Conservation (phyloP, 2,329 filamentous ascomycete genomes). For the Juglanconis sp. region DNA sequence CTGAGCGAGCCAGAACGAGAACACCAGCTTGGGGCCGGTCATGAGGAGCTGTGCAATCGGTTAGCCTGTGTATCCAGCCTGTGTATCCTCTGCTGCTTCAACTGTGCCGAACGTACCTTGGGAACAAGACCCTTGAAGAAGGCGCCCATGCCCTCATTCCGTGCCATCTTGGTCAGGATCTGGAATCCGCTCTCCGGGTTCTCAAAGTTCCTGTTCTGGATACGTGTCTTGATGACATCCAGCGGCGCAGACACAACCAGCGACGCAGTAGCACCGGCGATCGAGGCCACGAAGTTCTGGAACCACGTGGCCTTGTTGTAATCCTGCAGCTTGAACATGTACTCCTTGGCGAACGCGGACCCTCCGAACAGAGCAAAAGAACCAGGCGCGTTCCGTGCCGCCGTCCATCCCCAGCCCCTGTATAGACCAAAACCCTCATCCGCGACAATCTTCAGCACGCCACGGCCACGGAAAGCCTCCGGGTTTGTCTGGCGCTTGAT, state of each 20-base stretch:
- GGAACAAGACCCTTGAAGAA: conserved; percentile 99
- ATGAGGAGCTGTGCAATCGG: conserved; percentile 69
- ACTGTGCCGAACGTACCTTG: conserved; percentile 54
- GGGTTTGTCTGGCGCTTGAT: conserved; percentile 99
- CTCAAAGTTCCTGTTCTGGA: conserved; percentile 98
- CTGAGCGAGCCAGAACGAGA: conserved; percentile 99
- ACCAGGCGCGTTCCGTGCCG: conserved; percentile 91
- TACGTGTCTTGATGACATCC: conserved; percentile 96
- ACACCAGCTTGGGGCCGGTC: conserved; percentile 98
- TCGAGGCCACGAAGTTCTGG: conserved; percentile 96
- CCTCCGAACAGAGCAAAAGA: conserved; percentile 98
- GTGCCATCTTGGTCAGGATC: conserved; percentile 89
- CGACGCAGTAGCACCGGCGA: conserved; percentile 92
- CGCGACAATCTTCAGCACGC: conserved; percentile 80
- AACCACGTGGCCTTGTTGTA: conserved; percentile 94
- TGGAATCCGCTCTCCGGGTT: conserved; percentile 92
- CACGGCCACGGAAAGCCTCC: conserved; percentile 92
- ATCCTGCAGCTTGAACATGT: conserved; percentile 82
- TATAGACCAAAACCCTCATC: conserved; percentile 97
- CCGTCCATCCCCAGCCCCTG: conserved; percentile 96
- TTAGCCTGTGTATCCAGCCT: not conserved
- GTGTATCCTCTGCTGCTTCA: not conserved
- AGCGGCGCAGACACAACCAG: conserved; percentile 92
- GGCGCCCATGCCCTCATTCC: conserved; percentile 76
- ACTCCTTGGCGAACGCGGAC: conserved; percentile 96